A percentile compares a stretch with the other conserved stretches of the same genome.
Evolutionary conservation across 2,329 filamentous ascomycete species (phyloP).

Genomic region (Aspergillus persii): DNA sequence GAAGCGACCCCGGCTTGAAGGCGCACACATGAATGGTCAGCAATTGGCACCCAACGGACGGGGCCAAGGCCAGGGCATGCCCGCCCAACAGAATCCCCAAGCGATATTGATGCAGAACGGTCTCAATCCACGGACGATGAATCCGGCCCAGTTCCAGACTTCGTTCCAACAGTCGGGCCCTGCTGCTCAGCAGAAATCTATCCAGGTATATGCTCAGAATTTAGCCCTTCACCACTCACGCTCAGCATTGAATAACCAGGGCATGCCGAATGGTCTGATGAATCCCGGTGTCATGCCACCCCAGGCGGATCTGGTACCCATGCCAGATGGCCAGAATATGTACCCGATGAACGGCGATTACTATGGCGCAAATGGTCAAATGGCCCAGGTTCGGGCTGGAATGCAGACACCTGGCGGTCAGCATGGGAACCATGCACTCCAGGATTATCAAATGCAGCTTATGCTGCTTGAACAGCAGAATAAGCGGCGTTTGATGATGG

Average conservation of each 20-base stretch:
- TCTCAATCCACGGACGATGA: slow-evolving; percentile 72
- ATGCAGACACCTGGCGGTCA: slow-evolving; percentile 42
- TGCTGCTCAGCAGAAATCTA: slow-evolving; percentile 73
- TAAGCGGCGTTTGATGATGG: slow-evolving; percentile 65
- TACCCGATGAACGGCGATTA: slow-evolving; percentile 52
- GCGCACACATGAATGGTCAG: slow-evolving; percentile 69
- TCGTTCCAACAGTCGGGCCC: slow-evolving; percentile 53
- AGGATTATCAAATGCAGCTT: slow-evolving; percentile 69
- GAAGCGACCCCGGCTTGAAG: slow-evolving; percentile 81
- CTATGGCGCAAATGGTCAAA: slow-evolving; percentile 57
- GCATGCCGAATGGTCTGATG: slow-evolving; percentile 70
- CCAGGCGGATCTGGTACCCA: slow-evolving; percentile 81
- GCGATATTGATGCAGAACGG: slow-evolving; percentile 58
- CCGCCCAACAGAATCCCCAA: slow-evolving; percentile 62
- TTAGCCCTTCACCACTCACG: slow-evolving; percentile 76
- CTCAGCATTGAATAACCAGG: slow-evolving; percentile 75
- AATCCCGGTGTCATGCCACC: slow-evolving; percentile 64
- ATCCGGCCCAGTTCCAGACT: slow-evolving; percentile 70
- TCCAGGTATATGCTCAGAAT: slow-evolving; percentile 82
- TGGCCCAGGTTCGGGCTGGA: slow-evolving; percentile 45
- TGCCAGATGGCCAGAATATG: slow-evolving; percentile 58
- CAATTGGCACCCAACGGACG: slow-evolving; percentile 75
- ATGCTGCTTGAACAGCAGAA: slow-evolving; percentile 69
- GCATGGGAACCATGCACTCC: slow-evolving; percentile 60
- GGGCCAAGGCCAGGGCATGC: slow-evolving; percentile 68